Conservation (phyloP, 2,329 filamentous ascomycete genomes). For the Orbilia quercus region DNA sequence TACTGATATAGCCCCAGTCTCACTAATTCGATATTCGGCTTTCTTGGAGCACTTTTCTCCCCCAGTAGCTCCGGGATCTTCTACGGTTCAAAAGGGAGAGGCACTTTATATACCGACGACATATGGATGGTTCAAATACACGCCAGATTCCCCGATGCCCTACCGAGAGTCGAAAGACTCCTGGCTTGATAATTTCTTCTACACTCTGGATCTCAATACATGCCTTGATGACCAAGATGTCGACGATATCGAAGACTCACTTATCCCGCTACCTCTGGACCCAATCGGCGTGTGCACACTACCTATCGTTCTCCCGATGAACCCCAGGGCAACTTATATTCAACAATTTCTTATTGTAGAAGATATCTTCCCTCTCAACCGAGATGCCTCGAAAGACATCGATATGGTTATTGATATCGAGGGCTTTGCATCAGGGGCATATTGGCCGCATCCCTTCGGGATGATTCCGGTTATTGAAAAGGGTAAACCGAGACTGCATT, state of each 20-base stretch:
- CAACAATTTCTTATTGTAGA: constrained; percentile 47
- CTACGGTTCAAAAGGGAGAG: constrained; percentile 11
- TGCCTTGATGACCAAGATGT: constrained; percentile 23
- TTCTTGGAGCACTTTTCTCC: constrained; percentile 25
- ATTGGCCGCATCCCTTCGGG: constrained; percentile 44
- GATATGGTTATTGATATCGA: constrained; percentile 51
- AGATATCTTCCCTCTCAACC: constrained; percentile 27
- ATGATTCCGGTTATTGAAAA: constrained; percentile 39
- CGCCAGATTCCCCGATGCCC: constrained; percentile 13
- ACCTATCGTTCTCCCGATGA: constrained; percentile 35
- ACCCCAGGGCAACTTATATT: constrained; percentile 18
- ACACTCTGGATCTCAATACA: constrained; percentile 26
- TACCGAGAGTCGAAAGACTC: constrained; percentile 11
- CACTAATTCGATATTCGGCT: constrained; percentile 38
- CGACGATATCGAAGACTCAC: constrained; percentile 22
- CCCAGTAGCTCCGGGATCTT: constrained; percentile 12
- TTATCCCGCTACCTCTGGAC: constrained; percentile 27
- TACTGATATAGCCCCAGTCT: constrained; percentile 29
- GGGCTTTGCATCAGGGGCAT: constrained; percentile 29
- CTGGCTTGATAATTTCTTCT: constrained; percentile 12
- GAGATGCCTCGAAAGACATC: constrained; percentile 15
- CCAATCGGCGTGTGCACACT: constrained; percentile 33
- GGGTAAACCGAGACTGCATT: constrained; percentile 21
- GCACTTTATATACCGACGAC: constrained; percentile 38
- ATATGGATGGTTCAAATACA: constrained; percentile 41